These are phyloP conservation scores for Blastobotrys serpentis DNA, from an alignment of 1,139 yeast species.

Conservation along the genomic window DNA sequence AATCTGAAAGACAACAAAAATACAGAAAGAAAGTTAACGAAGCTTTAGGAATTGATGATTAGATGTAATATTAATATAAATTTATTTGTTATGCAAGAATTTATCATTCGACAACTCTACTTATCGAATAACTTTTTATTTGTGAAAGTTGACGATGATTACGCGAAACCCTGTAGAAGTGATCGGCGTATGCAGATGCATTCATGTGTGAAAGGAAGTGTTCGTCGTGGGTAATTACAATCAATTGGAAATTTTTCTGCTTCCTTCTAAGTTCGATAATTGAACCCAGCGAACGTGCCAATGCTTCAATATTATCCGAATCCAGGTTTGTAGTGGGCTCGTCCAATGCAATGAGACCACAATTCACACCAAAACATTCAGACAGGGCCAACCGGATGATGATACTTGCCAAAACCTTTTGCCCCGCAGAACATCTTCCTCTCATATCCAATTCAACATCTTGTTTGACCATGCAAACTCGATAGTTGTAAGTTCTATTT, in stretches of 20 bases:
- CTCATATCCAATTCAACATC: conserved; percentile 95
- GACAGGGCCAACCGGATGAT: conserved; percentile 89
- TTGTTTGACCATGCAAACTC: conserved; percentile 94
- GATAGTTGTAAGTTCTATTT: conserved; percentile 73
- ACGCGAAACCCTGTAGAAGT: conserved; percentile 77
- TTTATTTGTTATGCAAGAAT: neutral
- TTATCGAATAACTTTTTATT: conserved; percentile 47
- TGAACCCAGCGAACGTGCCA: conserved; percentile 74
- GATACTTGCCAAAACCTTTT: conserved; percentile 89
- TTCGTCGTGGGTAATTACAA: conserved; percentile 95
- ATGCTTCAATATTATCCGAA: conserved; percentile 80
- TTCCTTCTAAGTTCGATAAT: conserved; percentile 72
- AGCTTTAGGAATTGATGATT: conserved; percentile 26
- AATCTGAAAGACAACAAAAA: conserved; percentile 73
- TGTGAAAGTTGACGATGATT: conserved; percentile 78
- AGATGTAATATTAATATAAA: conserved; percentile 6
- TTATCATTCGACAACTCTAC: conserved; percentile 20
- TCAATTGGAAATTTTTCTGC: conserved; percentile 88
- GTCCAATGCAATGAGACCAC: conserved; percentile 94
- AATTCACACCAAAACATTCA: conserved; percentile 91
- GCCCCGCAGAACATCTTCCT: conserved; percentile 98
- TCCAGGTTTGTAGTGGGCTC: conserved; percentile 98
- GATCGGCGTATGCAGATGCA: conserved; percentile 85
- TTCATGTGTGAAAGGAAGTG: conserved; percentile 81
- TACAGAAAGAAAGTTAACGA: conserved; percentile 70